Percentiles rank a stretch among this genome's conserved stretches.
Conservation (phyloP, 139 green algal species). For the Trebouxia sp. region DNA sequence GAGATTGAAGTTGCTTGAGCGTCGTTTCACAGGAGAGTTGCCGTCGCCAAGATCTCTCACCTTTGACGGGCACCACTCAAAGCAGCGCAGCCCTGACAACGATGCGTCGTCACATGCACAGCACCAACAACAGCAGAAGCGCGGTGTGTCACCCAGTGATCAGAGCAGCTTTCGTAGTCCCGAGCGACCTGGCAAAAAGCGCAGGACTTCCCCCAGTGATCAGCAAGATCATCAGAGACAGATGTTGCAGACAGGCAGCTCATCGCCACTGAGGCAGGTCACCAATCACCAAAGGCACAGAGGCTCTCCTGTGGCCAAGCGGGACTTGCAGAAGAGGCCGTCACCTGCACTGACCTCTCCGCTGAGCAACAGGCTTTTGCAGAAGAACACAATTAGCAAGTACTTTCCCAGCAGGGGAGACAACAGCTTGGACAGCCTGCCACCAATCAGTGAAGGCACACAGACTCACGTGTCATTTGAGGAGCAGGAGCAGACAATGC, state of each 20-base stretch:
- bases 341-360: not conserved
- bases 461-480: not conserved
- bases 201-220: not conserved
- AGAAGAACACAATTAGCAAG: constrained; percentile 33
- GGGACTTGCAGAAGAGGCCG: not conserved
- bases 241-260: not conserved
- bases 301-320: not conserved
- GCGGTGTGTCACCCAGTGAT: not conserved
- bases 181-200: not conserved
- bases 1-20: constrained; percentile 18
- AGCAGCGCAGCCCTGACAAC: not conserved
- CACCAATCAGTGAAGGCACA: not conserved
- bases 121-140: not conserved
- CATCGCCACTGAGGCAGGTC: not conserved
- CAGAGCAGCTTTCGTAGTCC: not conserved
- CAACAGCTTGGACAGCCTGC: not conserved
- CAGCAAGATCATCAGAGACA: not conserved
- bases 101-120: not conserved
- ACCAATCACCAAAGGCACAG: not conserved
- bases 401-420: constrained; percentile 13
- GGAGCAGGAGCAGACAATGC: constrained; percentile 5
- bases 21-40: constrained; percentile 13
- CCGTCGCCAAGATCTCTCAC: constrained; percentile 2
- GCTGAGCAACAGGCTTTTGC: not conserved
- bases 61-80: not conserved